These are phyloP conservation scores for Glomus cerebriforme DNA, from an alignment of 192 early-diverging fungal genomes.

Conservation along the genomic window DNA sequence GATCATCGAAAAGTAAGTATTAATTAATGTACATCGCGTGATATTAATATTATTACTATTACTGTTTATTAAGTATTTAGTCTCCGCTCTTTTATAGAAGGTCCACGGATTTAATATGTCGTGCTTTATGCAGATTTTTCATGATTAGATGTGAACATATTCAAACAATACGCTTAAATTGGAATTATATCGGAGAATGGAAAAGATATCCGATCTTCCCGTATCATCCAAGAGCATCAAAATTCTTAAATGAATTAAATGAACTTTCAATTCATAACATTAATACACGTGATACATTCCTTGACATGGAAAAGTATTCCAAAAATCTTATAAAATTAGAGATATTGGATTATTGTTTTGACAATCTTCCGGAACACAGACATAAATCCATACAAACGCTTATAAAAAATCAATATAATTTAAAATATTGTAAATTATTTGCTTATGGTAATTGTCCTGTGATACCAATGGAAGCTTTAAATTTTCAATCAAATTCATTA, in stretches of 20 bases:
- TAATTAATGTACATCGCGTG: no score
- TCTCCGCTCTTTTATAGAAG: neutral
- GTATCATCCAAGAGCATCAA: neutral
- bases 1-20: neutral
- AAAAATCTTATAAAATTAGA: constrained; percentile 5
- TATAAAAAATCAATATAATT: neutral
- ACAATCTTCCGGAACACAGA: neutral
- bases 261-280: neutral
- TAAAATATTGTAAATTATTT: constrained; percentile 17
- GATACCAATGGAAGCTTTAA: neutral
- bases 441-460: constrained; percentile 6
- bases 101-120: neutral
- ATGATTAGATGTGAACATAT: neutral
- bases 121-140: neutral
- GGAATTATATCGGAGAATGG: neutral
- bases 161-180: neutral
- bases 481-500: neutral
- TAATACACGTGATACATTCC: neutral
- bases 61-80: neutral
- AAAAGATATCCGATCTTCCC: neutral
- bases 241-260: neutral
- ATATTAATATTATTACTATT: neutral
- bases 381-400: neutral
- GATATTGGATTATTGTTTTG: constrained; percentile 5
- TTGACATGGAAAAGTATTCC: neutral